These are phyloP conservation scores for Sanchytrium tribonematis DNA, from an alignment of 371 early-diverging fungal species.

Conservation along the genomic window DNA sequence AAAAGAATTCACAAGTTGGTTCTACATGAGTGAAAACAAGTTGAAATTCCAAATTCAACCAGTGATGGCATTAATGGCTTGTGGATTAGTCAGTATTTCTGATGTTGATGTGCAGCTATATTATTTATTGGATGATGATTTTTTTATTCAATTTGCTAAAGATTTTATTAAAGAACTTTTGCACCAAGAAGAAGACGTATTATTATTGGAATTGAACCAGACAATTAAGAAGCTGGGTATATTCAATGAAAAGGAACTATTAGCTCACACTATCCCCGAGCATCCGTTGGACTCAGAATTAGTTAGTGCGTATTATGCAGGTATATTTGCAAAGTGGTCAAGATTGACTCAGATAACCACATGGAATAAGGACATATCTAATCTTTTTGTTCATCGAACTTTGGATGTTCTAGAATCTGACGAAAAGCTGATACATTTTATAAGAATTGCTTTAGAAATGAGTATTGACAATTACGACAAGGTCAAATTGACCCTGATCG, in stretches of 20 bases:
- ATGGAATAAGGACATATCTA: neutral
- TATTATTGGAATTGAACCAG: neutral
- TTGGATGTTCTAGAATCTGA: neutral
- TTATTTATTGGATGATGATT: slow-evolving; percentile 32
- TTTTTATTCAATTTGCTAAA: slow-evolving; percentile 45
- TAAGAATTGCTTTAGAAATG: neutral
- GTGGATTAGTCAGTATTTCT: slow-evolving; percentile 33
- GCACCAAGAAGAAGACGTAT: neutral
- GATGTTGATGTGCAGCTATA: slow-evolving; percentile 68
- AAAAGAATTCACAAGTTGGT: slow-evolving; percentile 59
- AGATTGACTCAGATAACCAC: neutral
- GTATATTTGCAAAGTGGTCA: neutral
- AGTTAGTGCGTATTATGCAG: too few species aligned
- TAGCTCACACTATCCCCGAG: neutral
- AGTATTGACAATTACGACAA: neutral
- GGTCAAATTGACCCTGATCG: too few species aligned
- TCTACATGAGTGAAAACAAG: slow-evolving; percentile 11
- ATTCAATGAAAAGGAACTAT: neutral
- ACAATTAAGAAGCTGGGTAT: neutral
- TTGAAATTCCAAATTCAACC: slow-evolving; percentile 62
- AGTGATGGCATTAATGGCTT: slow-evolving; percentile 45
- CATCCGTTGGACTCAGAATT: too few species aligned
- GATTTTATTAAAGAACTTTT: slow-evolving; percentile 31
- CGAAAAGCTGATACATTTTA: neutral
- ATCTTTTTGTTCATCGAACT: neutral